phyloP scores from a whole-genome alignment of 768 basidiomycete species.

The Tubosaeta sp. region DNA sequence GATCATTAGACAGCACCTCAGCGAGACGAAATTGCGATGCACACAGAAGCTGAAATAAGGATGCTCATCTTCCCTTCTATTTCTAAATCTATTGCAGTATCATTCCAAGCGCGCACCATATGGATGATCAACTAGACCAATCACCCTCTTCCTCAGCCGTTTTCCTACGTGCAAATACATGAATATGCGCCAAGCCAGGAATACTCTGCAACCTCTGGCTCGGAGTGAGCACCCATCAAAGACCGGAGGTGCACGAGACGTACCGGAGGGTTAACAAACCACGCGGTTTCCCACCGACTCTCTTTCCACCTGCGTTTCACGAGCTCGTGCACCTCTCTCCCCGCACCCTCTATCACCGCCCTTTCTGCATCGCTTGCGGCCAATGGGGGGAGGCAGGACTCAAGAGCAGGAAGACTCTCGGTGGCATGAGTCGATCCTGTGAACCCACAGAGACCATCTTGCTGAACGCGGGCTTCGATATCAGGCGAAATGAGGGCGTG shows the following conservation, averaged over 20 bases:
- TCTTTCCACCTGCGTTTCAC: conserved; percentile 66
- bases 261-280: conserved; percentile 89
- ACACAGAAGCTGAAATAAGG: neutral
- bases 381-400: conserved; percentile 55
- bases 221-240: neutral
- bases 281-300: conserved; percentile 81
- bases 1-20: too few species aligned
- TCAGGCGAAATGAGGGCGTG: conserved; percentile 46
- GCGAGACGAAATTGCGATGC: too few species aligned
- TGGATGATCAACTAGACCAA: conserved; percentile 12
- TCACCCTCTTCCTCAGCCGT: conserved; percentile 15
- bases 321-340: conserved; percentile 57
- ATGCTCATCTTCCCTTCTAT: conserved; percentile 5
- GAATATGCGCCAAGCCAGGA: conserved; percentile 77
- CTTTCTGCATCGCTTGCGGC: conserved; percentile 55
- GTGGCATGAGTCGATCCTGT: conserved; percentile 56
- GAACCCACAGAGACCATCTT: conserved; percentile 82
- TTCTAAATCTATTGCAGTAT: conserved; percentile 1
- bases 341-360: conserved; percentile 44
- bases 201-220: conserved; percentile 76
- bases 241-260: conserved; percentile 19
- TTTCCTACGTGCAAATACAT: conserved; percentile 74
- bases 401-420: conserved; percentile 57
- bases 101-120: neutral
- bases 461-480: conserved; percentile 54